Evolutionary conservation across 2,329 filamentous ascomycete genomes (phyloP).

Genomic region (Sclerotinia nivalis): DNA sequence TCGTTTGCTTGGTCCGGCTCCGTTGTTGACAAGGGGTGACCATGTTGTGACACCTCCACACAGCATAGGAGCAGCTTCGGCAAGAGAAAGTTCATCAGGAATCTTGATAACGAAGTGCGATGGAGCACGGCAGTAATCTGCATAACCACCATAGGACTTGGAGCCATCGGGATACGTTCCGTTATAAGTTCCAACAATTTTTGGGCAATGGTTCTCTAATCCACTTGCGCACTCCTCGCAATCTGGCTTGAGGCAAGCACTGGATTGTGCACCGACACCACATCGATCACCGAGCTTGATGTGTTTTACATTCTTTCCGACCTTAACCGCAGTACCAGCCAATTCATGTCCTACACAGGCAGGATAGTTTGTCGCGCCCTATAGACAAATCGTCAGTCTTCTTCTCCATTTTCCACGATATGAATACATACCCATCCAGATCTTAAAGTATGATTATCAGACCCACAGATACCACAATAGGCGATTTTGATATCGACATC

Average conservation of each 20-base stretch:
- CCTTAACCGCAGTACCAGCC: conserved; percentile 49
- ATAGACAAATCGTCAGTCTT: not conserved
- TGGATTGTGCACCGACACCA: conserved; percentile 54
- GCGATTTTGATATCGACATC: conserved; percentile 54
- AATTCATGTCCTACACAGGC: conserved; percentile 55
- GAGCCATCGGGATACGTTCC: conserved; percentile 19
- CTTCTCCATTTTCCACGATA: conserved; percentile 29
- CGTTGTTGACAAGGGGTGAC: conserved; percentile 20
- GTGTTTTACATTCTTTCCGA: conserved; percentile 47
- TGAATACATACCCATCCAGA: conserved; percentile 36
- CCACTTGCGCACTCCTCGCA: conserved; percentile 24
- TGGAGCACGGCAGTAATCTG: conserved; percentile 23
- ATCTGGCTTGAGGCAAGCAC: conserved; percentile 22
- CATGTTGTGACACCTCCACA: conserved; percentile 22
- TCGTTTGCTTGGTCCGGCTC: conserved; percentile 46
- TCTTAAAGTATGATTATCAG: conserved; percentile 41
- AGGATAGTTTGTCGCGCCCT: conserved; percentile 30
- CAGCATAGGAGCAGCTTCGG: conserved; percentile 22
- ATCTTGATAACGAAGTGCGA: conserved; percentile 22
- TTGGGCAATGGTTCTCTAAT: conserved; percentile 17
- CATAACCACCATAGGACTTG: conserved; percentile 22
- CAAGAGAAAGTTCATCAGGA: conserved; percentile 20
- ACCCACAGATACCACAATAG: conserved; percentile 53
- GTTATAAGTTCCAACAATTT: conserved; percentile 19
- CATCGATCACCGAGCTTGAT: conserved; percentile 56